A percentile compares a stretch with the other conserved stretches of the same genome.
Conservation (phyloP, 139 green algal genomes). For the Pedinophyceae sp. region DNA sequence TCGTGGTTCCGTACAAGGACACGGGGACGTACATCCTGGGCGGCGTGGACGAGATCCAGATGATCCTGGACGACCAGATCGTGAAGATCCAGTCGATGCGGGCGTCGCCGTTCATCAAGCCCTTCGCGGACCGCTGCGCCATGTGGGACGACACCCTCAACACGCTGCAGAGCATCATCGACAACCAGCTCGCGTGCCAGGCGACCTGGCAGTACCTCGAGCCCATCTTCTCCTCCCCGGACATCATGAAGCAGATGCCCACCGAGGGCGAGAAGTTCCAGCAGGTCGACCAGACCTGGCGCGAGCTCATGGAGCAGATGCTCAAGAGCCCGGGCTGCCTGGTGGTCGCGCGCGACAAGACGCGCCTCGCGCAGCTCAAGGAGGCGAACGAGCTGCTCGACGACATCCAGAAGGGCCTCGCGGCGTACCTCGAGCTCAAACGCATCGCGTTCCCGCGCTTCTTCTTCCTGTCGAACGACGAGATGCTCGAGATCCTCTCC, state of each 20-base stretch:
- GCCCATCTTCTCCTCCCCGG: slow-evolving; percentile 61
- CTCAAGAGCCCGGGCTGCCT: slow-evolving; percentile 30
- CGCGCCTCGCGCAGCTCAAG: slow-evolving; percentile 30
- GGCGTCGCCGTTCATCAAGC: slow-evolving; percentile 59
- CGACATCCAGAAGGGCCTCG: slow-evolving; percentile 55
- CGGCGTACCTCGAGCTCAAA: slow-evolving; percentile 67
- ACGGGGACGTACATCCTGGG: slow-evolving; percentile 65
- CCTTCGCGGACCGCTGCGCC: slow-evolving; percentile 38
- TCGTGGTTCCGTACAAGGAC: slow-evolving; percentile 54
- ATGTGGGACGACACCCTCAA: slow-evolving; percentile 49
- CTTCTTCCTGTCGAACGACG: slow-evolving; percentile 68
- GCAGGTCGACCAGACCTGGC: slow-evolving; percentile 39
- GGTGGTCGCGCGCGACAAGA: slow-evolving; percentile 28
- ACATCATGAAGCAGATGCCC: slow-evolving; percentile 79
- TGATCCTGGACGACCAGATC: slow-evolving; percentile 63
- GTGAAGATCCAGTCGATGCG: slow-evolving; percentile 56
- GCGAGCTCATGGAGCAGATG: slow-evolving; percentile 43
- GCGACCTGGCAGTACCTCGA: slow-evolving; percentile 73
- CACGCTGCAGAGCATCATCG: slow-evolving; percentile 56
- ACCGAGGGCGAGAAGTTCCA: slow-evolving; percentile 68
- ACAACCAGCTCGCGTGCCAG: slow-evolving; percentile 66
- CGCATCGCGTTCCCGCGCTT: slow-evolving; percentile 59
- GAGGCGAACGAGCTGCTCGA: slow-evolving; percentile 40
- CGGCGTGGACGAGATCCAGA: slow-evolving; percentile 60
- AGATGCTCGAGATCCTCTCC: slow-evolving; percentile 66